These are phyloP conservation scores for Tylopilus cervinicoccineus DNA, from an alignment of 768 basidiomycete species.

Conservation along the genomic window DNA sequence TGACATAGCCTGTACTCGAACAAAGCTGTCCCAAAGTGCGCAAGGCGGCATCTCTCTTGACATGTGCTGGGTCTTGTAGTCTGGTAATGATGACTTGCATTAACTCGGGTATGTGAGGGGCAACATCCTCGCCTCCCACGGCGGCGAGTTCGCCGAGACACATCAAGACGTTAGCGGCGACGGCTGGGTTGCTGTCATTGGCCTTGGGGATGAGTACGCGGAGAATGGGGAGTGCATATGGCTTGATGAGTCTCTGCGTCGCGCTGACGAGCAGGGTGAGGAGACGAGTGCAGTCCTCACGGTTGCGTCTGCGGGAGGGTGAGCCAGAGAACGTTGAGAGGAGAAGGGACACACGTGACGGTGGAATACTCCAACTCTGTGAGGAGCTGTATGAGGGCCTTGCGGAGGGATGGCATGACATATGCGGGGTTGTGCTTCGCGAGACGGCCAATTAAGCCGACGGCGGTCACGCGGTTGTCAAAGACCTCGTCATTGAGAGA, in stretches of 20 bases:
- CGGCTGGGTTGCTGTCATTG: conserved; percentile 76
- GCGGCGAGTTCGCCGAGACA: conserved; percentile 92
- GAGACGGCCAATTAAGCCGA: conserved; percentile 86
- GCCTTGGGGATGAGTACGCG: conserved; percentile 88
- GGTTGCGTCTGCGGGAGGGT: conserved; percentile 55
- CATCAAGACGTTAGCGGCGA: conserved; percentile 89
- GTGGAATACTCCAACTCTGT: conserved; percentile 97
- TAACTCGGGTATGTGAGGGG: conserved; percentile 77
- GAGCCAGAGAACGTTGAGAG: background rate
- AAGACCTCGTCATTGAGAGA: conserved; percentile 97
- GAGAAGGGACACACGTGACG: conserved; percentile 56
- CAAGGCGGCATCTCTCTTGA: conserved; percentile 91
- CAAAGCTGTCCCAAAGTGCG: conserved; percentile 94
- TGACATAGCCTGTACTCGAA: conserved; percentile 93
- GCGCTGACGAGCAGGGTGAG: conserved; percentile 87
- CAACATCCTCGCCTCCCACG: conserved; percentile 90
- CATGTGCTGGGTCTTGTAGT: conserved; percentile 82
- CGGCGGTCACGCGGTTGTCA: conserved; percentile 88
- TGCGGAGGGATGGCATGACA: conserved; percentile 95
- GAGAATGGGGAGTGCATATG: conserved; percentile 94
- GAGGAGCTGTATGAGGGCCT: conserved; percentile 91
- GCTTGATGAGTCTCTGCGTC: conserved; percentile 91
- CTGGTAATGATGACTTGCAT: conserved; percentile 88
- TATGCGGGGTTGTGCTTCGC: conserved; percentile 96
- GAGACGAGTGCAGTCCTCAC: conserved; percentile 90